Base-by-base conservation (phyloP, 441 rosid genomes). In the Dalechampia spathulata region DNA sequence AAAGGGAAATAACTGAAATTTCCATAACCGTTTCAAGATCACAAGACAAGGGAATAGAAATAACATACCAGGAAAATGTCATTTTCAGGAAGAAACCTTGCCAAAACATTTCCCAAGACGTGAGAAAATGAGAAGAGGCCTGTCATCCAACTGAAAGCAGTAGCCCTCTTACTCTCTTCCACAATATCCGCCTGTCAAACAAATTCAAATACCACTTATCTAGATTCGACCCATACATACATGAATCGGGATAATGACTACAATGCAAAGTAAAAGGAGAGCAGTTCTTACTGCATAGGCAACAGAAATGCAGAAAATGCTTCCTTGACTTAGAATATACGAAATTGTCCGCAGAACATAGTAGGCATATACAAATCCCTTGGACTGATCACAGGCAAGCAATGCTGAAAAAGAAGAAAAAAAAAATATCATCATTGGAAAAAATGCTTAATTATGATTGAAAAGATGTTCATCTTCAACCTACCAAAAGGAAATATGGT, bases 261-360 rank as follows among this genome's bases (percentile, higher is more conserved):
- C n/a, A n/a, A n/a, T n/a, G n/a, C n/a, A n/a, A n/a, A n/a, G n/a
- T n/a, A n/a, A n/a, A n/a, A n/a, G 28, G 41, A n/a, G 15, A 38
- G 28, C 5, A 50, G 28, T 11, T 41, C 75, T 65, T 78, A 81
- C 87, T 61, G 74, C 82, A 62, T 81, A 81, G 48, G 81, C 83
- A 61, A 81, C 75, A 1, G 81, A 63, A 49, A 81, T 72, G 72
- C 81, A 78, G 77, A 75, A 76, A 63, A 81, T 74, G 64, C 83
- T 81, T 54, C 87, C 87, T 66, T 81, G 87, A 64, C 82, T 76
- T 63, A 78, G 44, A 63, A 78, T 81, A 68, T 50, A 69, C 14
- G 87, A 76, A 57, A 81, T 49, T 4, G 83, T 78, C 26, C 87
- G 80, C 36, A 78, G 68, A 53, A 62, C 81, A 65, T 78, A 81